Conservation (phyloP, 805 yeast species). For the Myxozyma vanderwaltii region DNA sequence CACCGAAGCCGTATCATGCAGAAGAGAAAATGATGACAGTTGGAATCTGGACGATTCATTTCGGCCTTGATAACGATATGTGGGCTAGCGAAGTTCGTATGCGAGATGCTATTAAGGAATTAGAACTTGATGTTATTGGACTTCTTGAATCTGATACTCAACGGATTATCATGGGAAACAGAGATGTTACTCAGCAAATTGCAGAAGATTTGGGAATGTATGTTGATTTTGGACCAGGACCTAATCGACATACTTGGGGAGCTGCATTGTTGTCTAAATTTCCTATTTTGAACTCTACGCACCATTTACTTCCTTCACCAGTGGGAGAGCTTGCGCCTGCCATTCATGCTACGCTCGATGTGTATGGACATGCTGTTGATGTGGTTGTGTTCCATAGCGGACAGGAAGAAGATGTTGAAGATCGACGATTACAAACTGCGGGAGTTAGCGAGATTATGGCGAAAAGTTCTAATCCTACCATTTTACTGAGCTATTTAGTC, state of each 20-base stretch:
- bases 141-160: slow-evolving; percentile 91
- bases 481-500: slow-evolving; percentile 86
- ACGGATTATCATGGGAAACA: slow-evolving; percentile 89
- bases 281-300: slow-evolving; percentile 88
- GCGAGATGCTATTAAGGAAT: slow-evolving; percentile 77
- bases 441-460: slow-evolving; percentile 75
- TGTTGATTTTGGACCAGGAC: slow-evolving; percentile 96
- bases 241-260: slow-evolving; percentile 98
- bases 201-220: slow-evolving; percentile 95
- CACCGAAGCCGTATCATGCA: slow-evolving; percentile 70
- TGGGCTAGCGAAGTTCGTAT: slow-evolving; percentile 95
- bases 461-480: slow-evolving; percentile 79
- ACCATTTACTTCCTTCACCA: slow-evolving; percentile 91
- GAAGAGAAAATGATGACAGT: slow-evolving; percentile 76
- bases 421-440: slow-evolving; percentile 81
- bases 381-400: slow-evolving; percentile 97
- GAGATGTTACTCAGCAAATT: slow-evolving; percentile 87
- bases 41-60: slow-evolving; percentile 98
- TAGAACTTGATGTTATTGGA: slow-evolving; percentile 85
- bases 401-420: slow-evolving; percentile 96
- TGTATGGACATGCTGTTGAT: slow-evolving; percentile 84
- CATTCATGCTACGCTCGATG: slow-evolving; percentile 90
- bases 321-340: slow-evolving; percentile 99
- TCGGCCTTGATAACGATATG: slow-evolving; percentile 95
- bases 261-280: slow-evolving; percentile 88